Conservation (phyloP, 345 rosid species). For the Eutrema yunnanense region DNA sequence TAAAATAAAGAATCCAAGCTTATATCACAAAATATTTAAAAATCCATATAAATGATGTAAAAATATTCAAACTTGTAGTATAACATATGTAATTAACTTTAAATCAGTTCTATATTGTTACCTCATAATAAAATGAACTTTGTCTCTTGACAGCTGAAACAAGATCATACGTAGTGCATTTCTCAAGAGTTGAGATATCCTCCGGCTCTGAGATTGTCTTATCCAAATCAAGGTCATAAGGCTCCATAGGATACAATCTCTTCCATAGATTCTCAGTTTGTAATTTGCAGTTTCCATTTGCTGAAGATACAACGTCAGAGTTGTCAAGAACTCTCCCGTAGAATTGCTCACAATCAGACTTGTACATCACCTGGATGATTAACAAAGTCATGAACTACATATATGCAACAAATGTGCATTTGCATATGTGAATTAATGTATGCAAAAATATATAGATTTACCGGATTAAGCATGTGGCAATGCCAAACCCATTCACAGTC, state of each 20-base stretch:
- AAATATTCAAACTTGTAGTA: background rate
- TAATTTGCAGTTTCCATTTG: slow-evolving; percentile 34
- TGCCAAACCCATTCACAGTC: slow-evolving; percentile 98
- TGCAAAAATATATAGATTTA: background rate
- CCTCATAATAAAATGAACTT: slow-evolving; percentile 83
- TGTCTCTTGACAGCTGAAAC: slow-evolving; percentile 82
- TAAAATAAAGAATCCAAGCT: slow-evolving; percentile 15
- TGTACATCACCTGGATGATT: slow-evolving; percentile 42
- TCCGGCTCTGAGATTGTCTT: slow-evolving; percentile 4
- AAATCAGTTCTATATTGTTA: slow-evolving; percentile 5
- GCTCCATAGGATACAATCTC: slow-evolving; percentile 56
- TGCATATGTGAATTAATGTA: background rate
- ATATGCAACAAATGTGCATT: background rate
- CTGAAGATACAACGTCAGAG: slow-evolving; percentile 49
- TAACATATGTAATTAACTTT: background rate
- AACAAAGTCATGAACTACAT: background rate
- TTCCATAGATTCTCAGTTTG: slow-evolving; percentile 60
- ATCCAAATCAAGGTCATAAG: slow-evolving; percentile 45
- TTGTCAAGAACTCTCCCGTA: slow-evolving; percentile 60
- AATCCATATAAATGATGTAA: background rate
- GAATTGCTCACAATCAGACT: slow-evolving; percentile 50
- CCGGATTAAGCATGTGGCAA: slow-evolving; percentile 87
- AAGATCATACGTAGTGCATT: slow-evolving; percentile 59
- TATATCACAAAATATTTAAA: slow-evolving; percentile 26
- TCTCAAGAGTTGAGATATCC: slow-evolving; percentile 37